phyloP scores from a whole-genome alignment of 78 protist genomes.

The Acrasis kona region DNA sequence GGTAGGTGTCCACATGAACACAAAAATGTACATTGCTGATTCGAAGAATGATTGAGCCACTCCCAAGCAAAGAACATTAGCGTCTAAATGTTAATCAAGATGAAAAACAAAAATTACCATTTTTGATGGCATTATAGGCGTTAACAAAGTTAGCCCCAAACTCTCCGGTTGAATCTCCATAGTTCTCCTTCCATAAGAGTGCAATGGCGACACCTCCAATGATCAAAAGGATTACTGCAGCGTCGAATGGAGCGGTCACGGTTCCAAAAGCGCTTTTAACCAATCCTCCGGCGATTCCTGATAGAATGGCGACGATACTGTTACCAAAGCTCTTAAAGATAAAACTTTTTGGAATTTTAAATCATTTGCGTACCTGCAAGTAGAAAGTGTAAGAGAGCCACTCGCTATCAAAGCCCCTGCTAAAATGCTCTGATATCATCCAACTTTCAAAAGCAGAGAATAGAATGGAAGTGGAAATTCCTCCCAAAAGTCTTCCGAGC shows the following conservation, averaged over 20 bases:
- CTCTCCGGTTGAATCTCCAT: constrained; percentile 28
- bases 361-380: no score
- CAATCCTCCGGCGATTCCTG: constrained; percentile 65
- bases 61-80: constrained; percentile 32
- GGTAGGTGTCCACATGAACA: constrained; percentile 88
- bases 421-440: constrained; percentile 80
- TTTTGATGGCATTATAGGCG: background rate
- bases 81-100: no score
- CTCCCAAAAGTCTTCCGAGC: constrained; percentile 79
- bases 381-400: constrained; percentile 66
- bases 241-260: constrained; percentile 68
- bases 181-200: constrained; percentile 67
- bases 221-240: background rate
- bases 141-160: background rate
- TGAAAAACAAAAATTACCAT: no score
- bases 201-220: background rate
- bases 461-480: constrained; percentile 89
- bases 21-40: constrained; percentile 87
- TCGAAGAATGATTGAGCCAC: constrained; percentile 70
- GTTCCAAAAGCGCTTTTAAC: constrained; percentile 49
- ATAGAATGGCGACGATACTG: constrained; percentile 61
- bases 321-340: no score
- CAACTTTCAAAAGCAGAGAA: constrained; percentile 87
- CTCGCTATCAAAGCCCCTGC: constrained; percentile 10
- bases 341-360: no score